Percentiles rank a stretch among this genome's conserved stretches.
Conservation (phyloP, 1,139 yeast species). For the Zygosaccharomyces pseudobailii region DNA sequence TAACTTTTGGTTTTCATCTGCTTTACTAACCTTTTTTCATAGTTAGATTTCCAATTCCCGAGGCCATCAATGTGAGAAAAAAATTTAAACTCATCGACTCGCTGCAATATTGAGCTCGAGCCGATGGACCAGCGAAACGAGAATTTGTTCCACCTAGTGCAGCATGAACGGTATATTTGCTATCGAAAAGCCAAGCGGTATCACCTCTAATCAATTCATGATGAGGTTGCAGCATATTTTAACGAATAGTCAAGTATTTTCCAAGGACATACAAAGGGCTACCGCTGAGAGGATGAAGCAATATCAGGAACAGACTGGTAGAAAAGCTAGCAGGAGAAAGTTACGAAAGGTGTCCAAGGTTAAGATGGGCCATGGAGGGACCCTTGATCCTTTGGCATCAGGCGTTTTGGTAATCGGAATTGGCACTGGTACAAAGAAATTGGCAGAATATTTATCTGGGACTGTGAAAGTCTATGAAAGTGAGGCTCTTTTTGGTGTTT, state of each 20-base stretch:
- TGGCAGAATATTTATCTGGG: conserved; percentile 66
- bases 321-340: conserved; percentile 40
- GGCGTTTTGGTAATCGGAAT: conserved; percentile 91
- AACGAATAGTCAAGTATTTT: conserved; percentile 56
- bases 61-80: conserved; percentile 29
- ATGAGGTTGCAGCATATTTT: conserved; percentile 59
- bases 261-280: conserved; percentile 48
- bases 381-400: conserved; percentile 89
- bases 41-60: conserved; percentile 50
- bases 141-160: neutral
- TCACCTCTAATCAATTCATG: conserved; percentile 72
- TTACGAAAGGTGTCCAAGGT: conserved; percentile 51
- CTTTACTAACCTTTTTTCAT: conserved; percentile 7
- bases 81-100: neutral
- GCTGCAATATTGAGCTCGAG: neutral
- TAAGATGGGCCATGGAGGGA: conserved; percentile 98
- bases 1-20: neutral
- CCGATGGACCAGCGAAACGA: neutral
- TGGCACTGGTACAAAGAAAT: conserved; percentile 80
- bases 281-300: conserved; percentile 47
- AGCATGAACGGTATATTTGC: conserved; percentile 87
- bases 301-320: conserved; percentile 40
- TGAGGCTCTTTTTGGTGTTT: conserved; percentile 77
- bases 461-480: conserved; percentile 77
- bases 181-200: conserved; percentile 83